Evolutionary conservation across 208 protist genomes (phyloP), one percentile per base, ranked within the genome.

Genomic region (Crithidia bombi): DNA sequence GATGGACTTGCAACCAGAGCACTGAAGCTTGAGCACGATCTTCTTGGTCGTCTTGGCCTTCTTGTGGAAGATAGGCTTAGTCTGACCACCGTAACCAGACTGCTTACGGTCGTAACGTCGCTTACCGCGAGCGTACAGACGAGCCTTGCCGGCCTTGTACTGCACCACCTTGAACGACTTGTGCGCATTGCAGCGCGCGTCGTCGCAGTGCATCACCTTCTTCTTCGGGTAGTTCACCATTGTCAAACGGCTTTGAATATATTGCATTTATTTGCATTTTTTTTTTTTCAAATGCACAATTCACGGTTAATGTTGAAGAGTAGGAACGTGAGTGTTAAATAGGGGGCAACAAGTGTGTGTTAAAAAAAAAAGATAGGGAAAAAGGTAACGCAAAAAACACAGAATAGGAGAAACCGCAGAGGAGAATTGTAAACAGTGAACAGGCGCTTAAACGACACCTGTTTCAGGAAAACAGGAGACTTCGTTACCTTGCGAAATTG

Each of bases 1-100:
- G 71, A 98, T 98, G 35, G 86, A 86, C 90, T 98, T 98, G 96
- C 98, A 99, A 55, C 87, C 75, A 47, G 92, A 94, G 96, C 98
- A 99, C 86, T 99, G 97, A 26, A 99, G 91, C 83, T 99, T 98
- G 35, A 99, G 91, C 15, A 98, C 95, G 88, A 99, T 99, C 96
- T 99, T 99, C 95, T 99, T 99, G 55, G 98, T 99, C 28, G 98
- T 99, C 92, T 99, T 99, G 50, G 98, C 97, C 96, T 99, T 99
- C 94, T 99, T 82, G 71, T 99, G 97, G 94, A 99, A 99, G 76
- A 99, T 97, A 52, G 99, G 99, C 97, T 99, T 99, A 79, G 98
- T 99, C 96, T 76, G 99, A 89, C 99, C 99, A 98, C 99, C 99
- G 85, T 99, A 99, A 89, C 99, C 99, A 47, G 86, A 89, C 97